Evolutionary conservation across 768 basidiomycete genomes (phyloP).

Genomic region (Suillus sp.): DNA sequence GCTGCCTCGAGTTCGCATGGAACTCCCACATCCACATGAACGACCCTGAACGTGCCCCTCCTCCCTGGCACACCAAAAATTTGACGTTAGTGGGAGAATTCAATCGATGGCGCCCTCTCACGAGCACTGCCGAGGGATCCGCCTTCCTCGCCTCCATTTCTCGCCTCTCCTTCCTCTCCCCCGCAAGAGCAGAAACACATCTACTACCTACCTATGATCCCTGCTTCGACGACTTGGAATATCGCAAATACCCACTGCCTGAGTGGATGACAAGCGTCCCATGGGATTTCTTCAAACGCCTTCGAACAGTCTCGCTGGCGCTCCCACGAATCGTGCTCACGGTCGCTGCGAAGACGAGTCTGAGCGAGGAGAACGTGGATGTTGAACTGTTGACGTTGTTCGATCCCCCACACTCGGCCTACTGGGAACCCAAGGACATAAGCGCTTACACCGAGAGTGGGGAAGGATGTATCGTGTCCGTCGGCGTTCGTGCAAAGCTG

Average conservation of each 20-base stretch:
- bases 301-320: slow-evolving; percentile 15
- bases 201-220: background rate
- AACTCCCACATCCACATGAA: slow-evolving; percentile 5
- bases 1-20: slow-evolving; percentile 29
- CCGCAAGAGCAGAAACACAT: background rate
- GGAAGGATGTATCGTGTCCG: background rate
- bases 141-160: slow-evolving; percentile 40
- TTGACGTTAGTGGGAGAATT: slow-evolving; percentile 36
- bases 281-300: slow-evolving; percentile 33
- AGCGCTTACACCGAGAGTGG: background rate
- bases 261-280: slow-evolving; percentile 34
- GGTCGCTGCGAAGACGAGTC: background rate
- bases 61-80: slow-evolving; percentile 16
- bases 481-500: background rate
- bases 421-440: background rate
- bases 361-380: background rate
- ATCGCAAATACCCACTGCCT: slow-evolving; percentile 6
- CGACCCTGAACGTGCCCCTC: slow-evolving; percentile 17
- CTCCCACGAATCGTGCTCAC: background rate
- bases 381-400: slow-evolving; percentile 1
- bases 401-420: background rate
- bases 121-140: slow-evolving; percentile 32
- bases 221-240: background rate
- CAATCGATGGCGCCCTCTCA: slow-evolving; percentile 38
- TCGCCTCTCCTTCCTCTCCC: slow-evolving; percentile 35